Conservation (phyloP, 2,329 filamentous ascomycete genomes). For the Podosphaera fusca region DNA sequence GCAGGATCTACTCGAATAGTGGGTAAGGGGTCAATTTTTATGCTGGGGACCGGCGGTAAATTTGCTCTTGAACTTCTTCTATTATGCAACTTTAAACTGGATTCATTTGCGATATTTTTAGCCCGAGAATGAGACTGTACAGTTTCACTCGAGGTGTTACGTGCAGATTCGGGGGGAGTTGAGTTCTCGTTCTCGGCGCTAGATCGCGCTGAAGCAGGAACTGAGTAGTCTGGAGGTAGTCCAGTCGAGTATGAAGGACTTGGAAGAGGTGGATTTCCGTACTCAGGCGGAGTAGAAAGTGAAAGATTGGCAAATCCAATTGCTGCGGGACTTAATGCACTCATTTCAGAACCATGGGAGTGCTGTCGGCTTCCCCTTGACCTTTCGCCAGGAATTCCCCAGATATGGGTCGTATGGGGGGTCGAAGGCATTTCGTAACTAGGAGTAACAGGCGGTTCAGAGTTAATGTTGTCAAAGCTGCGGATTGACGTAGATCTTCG, state of each 20-base stretch:
- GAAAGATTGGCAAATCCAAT: conserved; percentile 13
- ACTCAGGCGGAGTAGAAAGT: conserved; percentile 13
- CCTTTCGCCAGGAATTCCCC: conserved; percentile 17
- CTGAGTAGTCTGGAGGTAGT: conserved; percentile 14
- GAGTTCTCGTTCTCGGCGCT: conserved; percentile 1
- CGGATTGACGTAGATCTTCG: conserved; percentile 28
- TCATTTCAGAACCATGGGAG: conserved; percentile 6
- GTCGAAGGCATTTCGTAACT: conserved; percentile 16
- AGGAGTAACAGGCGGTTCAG: conserved; percentile 19
- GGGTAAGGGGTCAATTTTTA: conserved; percentile 26
- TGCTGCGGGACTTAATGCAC: conserved; percentile 14
- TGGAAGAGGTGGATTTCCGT: conserved; percentile 14
- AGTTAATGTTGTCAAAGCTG: conserved; percentile 26
- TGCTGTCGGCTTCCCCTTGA: conserved; percentile 3
- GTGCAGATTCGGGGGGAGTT: conserved; percentile 2
- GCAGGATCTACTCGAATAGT: conserved; percentile 31
- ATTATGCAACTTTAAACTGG: neutral
- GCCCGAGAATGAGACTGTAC: neutral
- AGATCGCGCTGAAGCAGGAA: conserved; percentile 9
- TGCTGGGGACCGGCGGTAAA: conserved; percentile 27
- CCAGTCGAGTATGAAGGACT: conserved; percentile 8
- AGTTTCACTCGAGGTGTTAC: neutral
- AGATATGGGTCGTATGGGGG: conserved; percentile 20
- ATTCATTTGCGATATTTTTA: conserved; percentile 4
- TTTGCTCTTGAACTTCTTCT: conserved; percentile 18